Evolutionary conservation across 768 basidiomycete genomes (phyloP).

Genomic region (Hygrophorus pudorinus): DNA sequence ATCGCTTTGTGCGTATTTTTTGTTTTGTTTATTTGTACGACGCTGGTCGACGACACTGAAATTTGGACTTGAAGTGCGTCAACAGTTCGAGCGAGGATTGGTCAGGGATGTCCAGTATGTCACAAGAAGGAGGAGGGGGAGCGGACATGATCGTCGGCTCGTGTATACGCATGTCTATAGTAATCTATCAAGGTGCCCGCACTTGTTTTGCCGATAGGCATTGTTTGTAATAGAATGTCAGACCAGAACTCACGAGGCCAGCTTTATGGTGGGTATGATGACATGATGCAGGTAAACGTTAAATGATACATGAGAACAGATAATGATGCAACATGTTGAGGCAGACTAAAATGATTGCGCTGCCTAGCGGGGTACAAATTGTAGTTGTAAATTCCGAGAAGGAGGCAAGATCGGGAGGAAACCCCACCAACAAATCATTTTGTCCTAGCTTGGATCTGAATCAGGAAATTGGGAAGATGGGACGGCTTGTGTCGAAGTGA

Average conservation of each 20-base stretch:
- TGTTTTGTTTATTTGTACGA: background rate
- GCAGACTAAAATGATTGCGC: too few relatives aligned
- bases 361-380: too few relatives aligned
- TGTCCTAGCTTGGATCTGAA: constrained; percentile 26
- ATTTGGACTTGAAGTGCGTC: constrained; percentile 42
- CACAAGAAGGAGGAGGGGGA: constrained; percentile 45
- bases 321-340: too few relatives aligned
- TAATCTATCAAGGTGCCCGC: too few relatives aligned
- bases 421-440: constrained; percentile 26
- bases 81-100: constrained; percentile 52
- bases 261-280: too few relatives aligned
- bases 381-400: too few relatives aligned
- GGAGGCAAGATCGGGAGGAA: too few relatives aligned
- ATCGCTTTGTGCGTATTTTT: constrained; percentile 63
- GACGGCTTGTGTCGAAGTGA: constrained; percentile 20
- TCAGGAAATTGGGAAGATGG: constrained; percentile 23
- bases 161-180: background rate
- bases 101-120: constrained; percentile 73
- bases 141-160: constrained; percentile 15
- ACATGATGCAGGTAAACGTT: too few relatives aligned
- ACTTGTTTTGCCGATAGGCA: too few relatives aligned
- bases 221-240: too few relatives aligned
- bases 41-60: background rate
- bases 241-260: too few relatives aligned
- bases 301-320: too few relatives aligned